phyloP scores from a whole-genome alignment of 2,329 filamentous ascomycete genomes.

The Hymenoscyphus occultus region DNA sequence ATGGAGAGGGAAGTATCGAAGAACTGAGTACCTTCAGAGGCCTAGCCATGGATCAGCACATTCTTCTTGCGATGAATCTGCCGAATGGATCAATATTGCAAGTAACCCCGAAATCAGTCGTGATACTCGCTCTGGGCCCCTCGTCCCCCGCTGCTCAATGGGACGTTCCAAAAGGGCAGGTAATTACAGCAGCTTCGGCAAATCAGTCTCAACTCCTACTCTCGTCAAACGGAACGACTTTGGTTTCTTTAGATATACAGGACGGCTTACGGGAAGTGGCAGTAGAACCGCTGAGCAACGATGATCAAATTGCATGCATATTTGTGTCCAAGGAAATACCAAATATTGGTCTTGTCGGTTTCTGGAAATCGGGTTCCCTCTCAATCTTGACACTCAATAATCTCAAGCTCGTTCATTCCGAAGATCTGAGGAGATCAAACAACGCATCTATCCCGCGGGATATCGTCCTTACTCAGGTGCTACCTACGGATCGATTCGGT shows the following conservation, averaged over 20 bases:
- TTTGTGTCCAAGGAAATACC: constrained; percentile 64
- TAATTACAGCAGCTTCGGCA: constrained; percentile 75
- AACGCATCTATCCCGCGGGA: constrained; percentile 79
- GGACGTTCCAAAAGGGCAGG: constrained; percentile 47
- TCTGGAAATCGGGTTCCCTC: constrained; percentile 81
- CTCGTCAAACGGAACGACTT: constrained; percentile 69
- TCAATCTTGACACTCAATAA: constrained; percentile 68
- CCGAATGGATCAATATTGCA: constrained; percentile 66
- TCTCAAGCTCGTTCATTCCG: constrained; percentile 63
- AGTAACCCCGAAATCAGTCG: constrained; percentile 63
- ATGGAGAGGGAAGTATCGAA: constrained; percentile 72
- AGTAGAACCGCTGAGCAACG: constrained; percentile 58
- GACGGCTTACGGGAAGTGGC: constrained; percentile 55
- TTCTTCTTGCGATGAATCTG: constrained; percentile 68
- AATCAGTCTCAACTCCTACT: constrained; percentile 69
- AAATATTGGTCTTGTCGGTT: constrained; percentile 74
- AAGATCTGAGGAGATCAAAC: constrained; percentile 60
- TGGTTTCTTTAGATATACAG: constrained; percentile 66
- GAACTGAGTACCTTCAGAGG: constrained; percentile 77
- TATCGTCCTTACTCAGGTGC: constrained; percentile 73
- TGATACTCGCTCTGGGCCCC: constrained; percentile 60
- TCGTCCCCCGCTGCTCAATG: constrained; percentile 57
- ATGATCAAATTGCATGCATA: constrained; percentile 82
- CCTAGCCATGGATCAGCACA: constrained; percentile 65
- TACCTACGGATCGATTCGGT: constrained; percentile 54